Conservation (phyloP, 192 early-diverging fungal genomes). For the Glomus cerebriforme region DNA sequence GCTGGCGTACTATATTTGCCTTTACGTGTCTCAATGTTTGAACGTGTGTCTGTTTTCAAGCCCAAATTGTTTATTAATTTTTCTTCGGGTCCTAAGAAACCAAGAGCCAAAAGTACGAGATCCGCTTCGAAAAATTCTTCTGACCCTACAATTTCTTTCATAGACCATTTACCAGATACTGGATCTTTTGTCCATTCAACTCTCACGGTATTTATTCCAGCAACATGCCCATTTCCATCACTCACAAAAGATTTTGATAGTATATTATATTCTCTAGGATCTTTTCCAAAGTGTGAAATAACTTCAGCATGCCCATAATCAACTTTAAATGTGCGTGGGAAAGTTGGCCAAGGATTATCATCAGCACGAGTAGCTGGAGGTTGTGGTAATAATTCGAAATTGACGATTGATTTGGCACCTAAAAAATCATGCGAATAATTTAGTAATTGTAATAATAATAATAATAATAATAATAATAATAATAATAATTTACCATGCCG, state of each 20-base stretch:
- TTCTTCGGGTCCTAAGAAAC: constrained; percentile 93
- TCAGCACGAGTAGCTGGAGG: constrained; percentile 75
- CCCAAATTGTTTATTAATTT: constrained; percentile 76
- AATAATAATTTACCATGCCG: constrained; percentile 61
- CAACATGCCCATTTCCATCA: constrained; percentile 76
- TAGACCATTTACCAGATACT: constrained; percentile 71
- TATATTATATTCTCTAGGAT: constrained; percentile 94
- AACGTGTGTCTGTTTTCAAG: constrained; percentile 74
- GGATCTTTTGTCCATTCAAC: constrained; percentile 94
- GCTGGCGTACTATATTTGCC: constrained; percentile 79
- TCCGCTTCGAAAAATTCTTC: constrained; percentile 88
- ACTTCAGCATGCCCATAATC: constrained; percentile 98
- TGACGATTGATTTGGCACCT: constrained; percentile 82
- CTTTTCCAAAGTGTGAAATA: constrained; percentile 82
- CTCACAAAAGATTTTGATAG: constrained; percentile 95
- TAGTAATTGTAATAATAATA: background rate
- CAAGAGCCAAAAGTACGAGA: constrained; percentile 93
- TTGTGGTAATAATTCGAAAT: constrained; percentile 97
- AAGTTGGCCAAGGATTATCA: constrained; percentile 99
- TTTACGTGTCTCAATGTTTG: constrained; percentile 81
- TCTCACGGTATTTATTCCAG: constrained; percentile 91
- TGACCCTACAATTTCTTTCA: constrained; percentile 86
- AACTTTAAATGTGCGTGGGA: constrained; percentile 91
- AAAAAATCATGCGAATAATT: background rate
- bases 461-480: background rate